Base-by-base conservation (phyloP, 345 rosid genomes). In the Ailanthus altissimus region DNA sequence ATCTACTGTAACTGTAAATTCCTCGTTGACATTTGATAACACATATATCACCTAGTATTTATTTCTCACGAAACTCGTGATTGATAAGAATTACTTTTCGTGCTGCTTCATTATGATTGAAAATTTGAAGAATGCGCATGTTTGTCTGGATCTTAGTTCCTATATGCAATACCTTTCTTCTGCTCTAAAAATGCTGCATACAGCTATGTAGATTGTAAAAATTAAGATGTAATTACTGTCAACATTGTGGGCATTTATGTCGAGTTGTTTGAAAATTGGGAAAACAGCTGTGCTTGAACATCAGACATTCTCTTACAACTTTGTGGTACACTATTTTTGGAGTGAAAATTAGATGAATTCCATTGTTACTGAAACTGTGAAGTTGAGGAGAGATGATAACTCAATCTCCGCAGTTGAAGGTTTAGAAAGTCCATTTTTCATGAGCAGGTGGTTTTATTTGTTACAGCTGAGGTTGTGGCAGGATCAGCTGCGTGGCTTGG, bases 401-500 rank as follows among this genome's bases (percentile, higher is more conserved):
- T 50, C 53, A 60, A 58, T 63, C 0, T 81, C 75, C 28, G 61
- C 63, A 51, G 16, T 60, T 72, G 75, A 78, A 79, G 73, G 69
- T 50, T 50, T 69, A 45, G 14, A 77, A 77, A 56, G 68, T 81
- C 25, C 20, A 43, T 58, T 76, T 32, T 84, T 87, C 32, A 77
- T 70, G 75, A 59, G 64, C 67, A 23, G 26, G 54, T 64, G 53
- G 46, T 82, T 85, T 64, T 84, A 67, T 84, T 80, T 88, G 84
- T 81, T 85, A 78, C 93, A 93, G 99, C 97, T 85, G 99, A 96
- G 87, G 99, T 81, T 85, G 99, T 92, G 74, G 98, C 94, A 77
- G 99, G 99, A 85, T 96, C 99, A 16, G 93, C 99, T 69, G 99
- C 99, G 42, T 93, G 98, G 98, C 87, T 93, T 75, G 99, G 98